A percentile compares a stretch with the other conserved stretches of the same genome.
Conservation (phyloP, 768 basidiomycete genomes). For the Favolaschia claudopus region DNA sequence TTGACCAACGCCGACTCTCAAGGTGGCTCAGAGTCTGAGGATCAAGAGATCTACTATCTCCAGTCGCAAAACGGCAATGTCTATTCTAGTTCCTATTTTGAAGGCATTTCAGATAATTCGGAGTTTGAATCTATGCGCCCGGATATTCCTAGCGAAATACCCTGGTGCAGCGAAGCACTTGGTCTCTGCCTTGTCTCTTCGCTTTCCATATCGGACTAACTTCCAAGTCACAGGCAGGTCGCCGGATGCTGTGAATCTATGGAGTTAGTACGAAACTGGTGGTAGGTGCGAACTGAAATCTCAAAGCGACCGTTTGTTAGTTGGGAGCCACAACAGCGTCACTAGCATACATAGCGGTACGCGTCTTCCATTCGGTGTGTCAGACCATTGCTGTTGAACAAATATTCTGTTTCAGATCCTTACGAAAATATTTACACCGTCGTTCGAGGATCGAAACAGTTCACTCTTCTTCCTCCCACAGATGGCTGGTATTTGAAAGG, state of each 20-base stretch:
- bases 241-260: conserved; percentile 93
- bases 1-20: neutral
- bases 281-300: neutral
- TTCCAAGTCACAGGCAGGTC: conserved; percentile 48
- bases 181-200: conserved; percentile 52
- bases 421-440: conserved; percentile 96
- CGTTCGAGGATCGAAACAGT: conserved; percentile 83
- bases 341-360: conserved; percentile 90
- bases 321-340: conserved; percentile 76
- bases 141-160: conserved; percentile 74
- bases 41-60: conserved; percentile 66
- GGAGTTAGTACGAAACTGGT: conserved; percentile 71
- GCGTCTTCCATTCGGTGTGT: conserved; percentile 14
- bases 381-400: neutral
- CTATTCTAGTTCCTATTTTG: conserved; percentile 57
- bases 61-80: conserved; percentile 95
- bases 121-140: conserved; percentile 69
- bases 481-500: conserved; percentile 87
- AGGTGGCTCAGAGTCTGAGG: conserved; percentile 4
- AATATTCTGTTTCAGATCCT: conserved; percentile 59
- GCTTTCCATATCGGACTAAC: neutral
- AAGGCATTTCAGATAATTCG: conserved; percentile 44
- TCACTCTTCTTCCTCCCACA: conserved; percentile 88
- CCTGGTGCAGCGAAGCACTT: conserved; percentile 81
- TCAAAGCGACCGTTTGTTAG: neutral